Evolutionary conservation across 495 filamentous ascomycete species (phyloP).

Genomic region (Articulospora tetracladia): DNA sequence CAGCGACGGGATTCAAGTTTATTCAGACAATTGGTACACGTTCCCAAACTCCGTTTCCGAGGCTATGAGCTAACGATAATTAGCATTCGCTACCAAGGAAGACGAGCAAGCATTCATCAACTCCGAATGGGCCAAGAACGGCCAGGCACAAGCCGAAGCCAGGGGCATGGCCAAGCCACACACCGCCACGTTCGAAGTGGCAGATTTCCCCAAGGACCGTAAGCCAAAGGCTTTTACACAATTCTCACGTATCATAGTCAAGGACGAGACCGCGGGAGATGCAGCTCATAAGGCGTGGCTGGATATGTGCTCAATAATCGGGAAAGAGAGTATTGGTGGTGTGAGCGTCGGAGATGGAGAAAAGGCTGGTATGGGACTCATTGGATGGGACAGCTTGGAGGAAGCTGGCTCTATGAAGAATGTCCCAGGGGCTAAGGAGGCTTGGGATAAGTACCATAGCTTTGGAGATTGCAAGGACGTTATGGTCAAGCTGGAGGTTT

Average conservation of each 20-base stretch:
- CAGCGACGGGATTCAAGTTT: constrained; percentile 14
- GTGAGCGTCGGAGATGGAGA: constrained; percentile 5
- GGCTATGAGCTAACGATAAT: neutral
- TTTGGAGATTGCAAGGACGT: constrained; percentile 13
- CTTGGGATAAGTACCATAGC: constrained; percentile 1
- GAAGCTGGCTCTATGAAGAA: neutral
- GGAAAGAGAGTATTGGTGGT: constrained; percentile 10
- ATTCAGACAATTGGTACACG: constrained; percentile 10
- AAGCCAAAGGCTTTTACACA: constrained; percentile 9
- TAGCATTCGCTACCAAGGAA: constrained; percentile 13
- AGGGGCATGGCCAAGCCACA: neutral
- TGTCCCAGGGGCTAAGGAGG: neutral
- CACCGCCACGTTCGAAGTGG: constrained; percentile 2
- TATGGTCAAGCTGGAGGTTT: constrained; percentile 19
- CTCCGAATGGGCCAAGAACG: neutral
- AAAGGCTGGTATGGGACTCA: constrained; percentile 1
- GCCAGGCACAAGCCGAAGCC: constrained; percentile 2
- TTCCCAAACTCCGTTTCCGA: neutral
- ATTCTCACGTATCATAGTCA: constrained; percentile 5
- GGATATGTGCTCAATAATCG: constrained; percentile 1
- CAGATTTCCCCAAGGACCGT: constrained; percentile 4
- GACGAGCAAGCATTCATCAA: constrained; percentile 3
- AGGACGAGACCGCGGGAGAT: neutral
- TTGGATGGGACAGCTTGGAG: constrained; percentile 16
- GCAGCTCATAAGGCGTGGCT: constrained; percentile 8